Conservation (phyloP, 306 rosid genomes). For the Argentina anserina region DNA sequence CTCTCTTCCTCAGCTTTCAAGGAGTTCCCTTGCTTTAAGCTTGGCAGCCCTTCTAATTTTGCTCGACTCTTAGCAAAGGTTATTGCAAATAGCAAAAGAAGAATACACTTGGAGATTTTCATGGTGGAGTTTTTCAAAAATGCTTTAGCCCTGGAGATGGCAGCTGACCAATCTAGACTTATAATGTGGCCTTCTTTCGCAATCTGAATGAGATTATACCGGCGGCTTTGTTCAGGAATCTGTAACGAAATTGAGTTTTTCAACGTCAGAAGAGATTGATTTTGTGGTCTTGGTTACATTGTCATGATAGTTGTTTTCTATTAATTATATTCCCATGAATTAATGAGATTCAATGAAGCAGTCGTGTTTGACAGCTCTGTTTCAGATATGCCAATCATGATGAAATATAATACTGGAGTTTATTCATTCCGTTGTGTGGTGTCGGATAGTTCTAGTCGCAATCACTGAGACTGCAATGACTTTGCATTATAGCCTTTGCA, state of each 20-base stretch:
- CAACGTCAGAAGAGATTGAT: background rate
- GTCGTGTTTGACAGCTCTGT: background rate
- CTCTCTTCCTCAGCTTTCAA: slow-evolving; percentile 10
- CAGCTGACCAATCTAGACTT: background rate
- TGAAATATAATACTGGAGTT: background rate
- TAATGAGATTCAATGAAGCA: background rate
- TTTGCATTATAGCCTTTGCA: background rate
- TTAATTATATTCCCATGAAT: background rate
- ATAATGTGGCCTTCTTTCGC: background rate
- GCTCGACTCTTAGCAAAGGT: background rate
- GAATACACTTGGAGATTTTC: background rate
- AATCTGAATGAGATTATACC: background rate
- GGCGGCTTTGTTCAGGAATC: background rate
- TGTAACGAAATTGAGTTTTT: background rate
- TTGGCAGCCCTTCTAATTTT: background rate
- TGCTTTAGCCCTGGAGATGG: background rate
- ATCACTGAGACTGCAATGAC: background rate
- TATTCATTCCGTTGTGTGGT: background rate
- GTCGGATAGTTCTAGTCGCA: no score
- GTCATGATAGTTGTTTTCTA: background rate
- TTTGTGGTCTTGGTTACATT: background rate
- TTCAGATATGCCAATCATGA: no score
- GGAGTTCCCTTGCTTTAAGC: slow-evolving; percentile 18
- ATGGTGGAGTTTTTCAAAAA: background rate
- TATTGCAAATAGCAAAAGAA: slow-evolving; percentile 2